Evolutionary conservation across 352 stramenopile species (phyloP), one percentile per base, ranked within the genome.

Genomic region (Phytophthora syringae): DNA sequence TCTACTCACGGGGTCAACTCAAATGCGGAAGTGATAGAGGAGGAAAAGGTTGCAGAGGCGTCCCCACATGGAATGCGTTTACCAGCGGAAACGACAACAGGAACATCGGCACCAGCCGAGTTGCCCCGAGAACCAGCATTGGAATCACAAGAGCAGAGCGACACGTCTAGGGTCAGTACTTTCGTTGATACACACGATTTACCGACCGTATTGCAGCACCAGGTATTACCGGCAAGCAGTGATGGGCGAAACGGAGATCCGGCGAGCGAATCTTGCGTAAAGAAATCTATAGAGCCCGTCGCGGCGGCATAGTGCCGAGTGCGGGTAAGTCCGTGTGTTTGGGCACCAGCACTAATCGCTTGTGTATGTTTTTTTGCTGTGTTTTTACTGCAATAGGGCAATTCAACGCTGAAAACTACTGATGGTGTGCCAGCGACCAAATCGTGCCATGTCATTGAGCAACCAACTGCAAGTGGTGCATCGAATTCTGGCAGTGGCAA

Each of bases 261-360:
- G 20, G 52, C 60, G 34, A 69, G 52, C 48, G 22, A 64, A 61
- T 22, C 54, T 78, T 74, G 70, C 56, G 40, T 77, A 68, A 72
- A 64, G 59, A 74, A 74, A 74, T 77, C 60, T 71, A 74, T 68
- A 64, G 47, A 72, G 47, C 65, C 60, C 64, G 60, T 72, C 42
- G 45, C 51, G 45, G 45, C 55, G 52, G 60, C 50, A 39, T 74
- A 72, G 47, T 27, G 52, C 63, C 52, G 49, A 60, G 45, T 70
- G 60, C 51, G 61, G 64, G 52, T 77, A 64, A 64, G 60, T 77
- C 40, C 51, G 42, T 64, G 39, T 54, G 20, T 57, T 50, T 59
- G 40, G 48, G 25, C 50, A 24, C 47, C 47, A 72, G 28, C 63
- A 73, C 70, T 78, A 72, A 78, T 75, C 42, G 30, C 18, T 57